Evolutionary conservation across 192 early-diverging fungal species (phyloP).

Genomic region (Endogone sp.): DNA sequence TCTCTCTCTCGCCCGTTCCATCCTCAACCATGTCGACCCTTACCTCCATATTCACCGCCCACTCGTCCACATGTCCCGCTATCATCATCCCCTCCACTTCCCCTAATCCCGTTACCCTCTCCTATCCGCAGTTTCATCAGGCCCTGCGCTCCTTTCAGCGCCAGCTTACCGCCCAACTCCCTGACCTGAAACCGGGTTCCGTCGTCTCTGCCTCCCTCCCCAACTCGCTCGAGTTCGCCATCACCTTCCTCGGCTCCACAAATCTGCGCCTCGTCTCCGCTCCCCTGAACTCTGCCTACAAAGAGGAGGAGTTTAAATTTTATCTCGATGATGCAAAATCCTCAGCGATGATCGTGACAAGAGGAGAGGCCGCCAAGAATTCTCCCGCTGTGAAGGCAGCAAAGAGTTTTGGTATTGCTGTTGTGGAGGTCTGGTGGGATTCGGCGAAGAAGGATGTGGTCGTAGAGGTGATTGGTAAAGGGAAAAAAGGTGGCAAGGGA

Average conservation of each 20-base stretch:
- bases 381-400: constrained; percentile 56
- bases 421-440: constrained; percentile 58
- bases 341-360: constrained; percentile 60
- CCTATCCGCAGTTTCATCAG: constrained; percentile 17
- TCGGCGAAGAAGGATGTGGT: constrained; percentile 18
- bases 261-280: constrained; percentile 60
- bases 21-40: too few relatives aligned
- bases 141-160: constrained; percentile 22
- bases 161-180: constrained; percentile 15
- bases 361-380: constrained; percentile 39
- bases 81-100: constrained; percentile 32
- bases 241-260: constrained; percentile 63
- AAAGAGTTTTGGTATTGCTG: constrained; percentile 36
- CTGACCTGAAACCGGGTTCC: constrained; percentile 10
- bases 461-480: constrained; percentile 2
- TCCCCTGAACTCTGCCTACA: constrained; percentile 69
- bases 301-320: constrained; percentile 67
- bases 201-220: constrained; percentile 56
- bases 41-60: constrained; percentile 21
- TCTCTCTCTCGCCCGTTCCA: too few relatives aligned
- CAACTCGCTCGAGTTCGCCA: constrained; percentile 64
- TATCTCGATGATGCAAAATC: constrained; percentile 69
- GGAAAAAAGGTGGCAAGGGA: neutral
- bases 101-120: constrained; percentile 8
- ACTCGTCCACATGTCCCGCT: constrained; percentile 16